Percentiles rank a stretch among this genome's conserved stretches.
Evolutionary conservation across 1,139 yeast species (phyloP).

Genomic region (Nadsonia starkeyi-henricii): DNA sequence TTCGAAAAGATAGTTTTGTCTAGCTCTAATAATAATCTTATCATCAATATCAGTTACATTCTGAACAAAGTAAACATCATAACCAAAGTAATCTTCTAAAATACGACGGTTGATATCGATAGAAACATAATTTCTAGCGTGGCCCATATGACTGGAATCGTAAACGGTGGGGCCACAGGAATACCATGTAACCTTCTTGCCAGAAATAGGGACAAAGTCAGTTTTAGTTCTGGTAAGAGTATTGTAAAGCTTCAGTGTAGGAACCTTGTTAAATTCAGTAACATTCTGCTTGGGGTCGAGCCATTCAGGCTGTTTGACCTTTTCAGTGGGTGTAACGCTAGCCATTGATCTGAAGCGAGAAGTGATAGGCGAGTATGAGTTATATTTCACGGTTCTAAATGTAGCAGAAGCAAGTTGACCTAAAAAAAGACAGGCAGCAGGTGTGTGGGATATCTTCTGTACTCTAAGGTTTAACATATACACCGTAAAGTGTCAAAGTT

Average conservation of each 20-base stretch:
- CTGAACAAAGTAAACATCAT: slow-evolving; percentile 75
- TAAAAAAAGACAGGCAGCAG: background rate
- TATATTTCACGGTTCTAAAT: background rate
- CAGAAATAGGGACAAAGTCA: slow-evolving; percentile 50
- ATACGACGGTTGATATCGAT: slow-evolving; percentile 86
- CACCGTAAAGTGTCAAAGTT: background rate
- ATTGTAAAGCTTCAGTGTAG: slow-evolving; percentile 46
- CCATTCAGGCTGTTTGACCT: slow-evolving; percentile 16
- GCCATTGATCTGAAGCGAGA: slow-evolving; percentile 3
- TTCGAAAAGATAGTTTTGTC: slow-evolving; percentile 73
- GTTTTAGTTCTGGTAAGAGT: slow-evolving; percentile 73
- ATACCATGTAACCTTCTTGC: slow-evolving; percentile 74
- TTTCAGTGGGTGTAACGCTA: slow-evolving; percentile 4
- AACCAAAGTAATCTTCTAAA: slow-evolving; percentile 80
- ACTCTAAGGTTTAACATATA: background rate
- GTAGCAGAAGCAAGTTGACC: background rate
- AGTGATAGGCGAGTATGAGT: background rate
- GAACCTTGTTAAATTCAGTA: slow-evolving; percentile 1
- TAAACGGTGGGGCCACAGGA: slow-evolving; percentile 99
- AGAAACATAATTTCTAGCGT: slow-evolving; percentile 91
- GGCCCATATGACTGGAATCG: slow-evolving; percentile 98
- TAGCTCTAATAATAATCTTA: slow-evolving; percentile 85
- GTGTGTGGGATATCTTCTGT: background rate
- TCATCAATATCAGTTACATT: slow-evolving; percentile 97
- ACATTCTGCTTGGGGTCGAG: slow-evolving; percentile 9